A percentile compares a stretch with the other conserved stretches of the same genome.
Conservation (phyloP, 176 grass and related monocot species). For the Aegilops bicornis region DNA sequence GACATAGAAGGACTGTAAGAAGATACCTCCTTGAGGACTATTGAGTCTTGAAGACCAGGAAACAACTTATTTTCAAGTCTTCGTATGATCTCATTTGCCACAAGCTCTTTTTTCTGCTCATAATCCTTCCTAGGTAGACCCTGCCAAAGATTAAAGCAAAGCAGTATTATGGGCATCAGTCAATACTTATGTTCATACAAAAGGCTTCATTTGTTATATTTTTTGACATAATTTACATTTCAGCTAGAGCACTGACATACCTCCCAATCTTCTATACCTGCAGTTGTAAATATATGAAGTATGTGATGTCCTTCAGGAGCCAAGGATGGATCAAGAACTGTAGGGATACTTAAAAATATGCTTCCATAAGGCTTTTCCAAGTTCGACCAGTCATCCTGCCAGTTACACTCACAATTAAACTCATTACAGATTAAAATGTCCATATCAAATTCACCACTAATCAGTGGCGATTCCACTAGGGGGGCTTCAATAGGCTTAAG, state of each 20-base stretch:
- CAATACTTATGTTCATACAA: background rate
- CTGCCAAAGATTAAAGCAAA: constrained; percentile 37
- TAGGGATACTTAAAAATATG: constrained; percentile 97
- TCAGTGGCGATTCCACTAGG: too few species aligned
- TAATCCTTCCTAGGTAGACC: constrained; percentile 78
- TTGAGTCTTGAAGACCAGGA: constrained; percentile 82
- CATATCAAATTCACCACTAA: background rate
- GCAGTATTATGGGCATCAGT: constrained; percentile 2
- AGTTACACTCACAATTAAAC: constrained; percentile 15
- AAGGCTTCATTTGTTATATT: background rate
- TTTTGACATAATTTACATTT: background rate
- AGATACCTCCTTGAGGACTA: constrained; percentile 88
- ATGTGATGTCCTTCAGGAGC: constrained; percentile 91
- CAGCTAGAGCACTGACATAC: constrained; percentile 28
- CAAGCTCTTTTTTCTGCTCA: constrained; percentile 73
- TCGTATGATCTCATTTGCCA: constrained; percentile 77
- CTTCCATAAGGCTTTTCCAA: constrained; percentile 92
- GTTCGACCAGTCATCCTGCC: constrained; percentile 84
- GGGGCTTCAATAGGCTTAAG: too few species aligned
- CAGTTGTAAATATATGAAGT: constrained; percentile 94
- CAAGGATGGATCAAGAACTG: constrained; percentile 90
- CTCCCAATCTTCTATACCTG: constrained; percentile 93
- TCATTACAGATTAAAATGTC: background rate
- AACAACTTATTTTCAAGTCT: constrained; percentile 91
- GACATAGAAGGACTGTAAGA: background rate